These are phyloP conservation scores for Daldinia sp. DNA, from an alignment of 2,329 filamentous ascomycete species.

Conservation along the genomic window DNA sequence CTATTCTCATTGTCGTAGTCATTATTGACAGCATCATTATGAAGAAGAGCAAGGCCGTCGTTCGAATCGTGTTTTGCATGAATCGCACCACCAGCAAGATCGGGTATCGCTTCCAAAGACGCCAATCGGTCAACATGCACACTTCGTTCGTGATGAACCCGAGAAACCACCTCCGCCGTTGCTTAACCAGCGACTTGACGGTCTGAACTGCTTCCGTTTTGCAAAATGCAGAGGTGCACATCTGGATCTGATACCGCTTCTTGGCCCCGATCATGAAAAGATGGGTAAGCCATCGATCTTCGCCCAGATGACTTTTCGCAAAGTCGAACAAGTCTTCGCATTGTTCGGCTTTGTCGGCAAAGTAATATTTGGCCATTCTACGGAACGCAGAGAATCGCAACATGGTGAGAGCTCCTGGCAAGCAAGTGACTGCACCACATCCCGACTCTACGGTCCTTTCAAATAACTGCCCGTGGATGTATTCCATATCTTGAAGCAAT, in stretches of 20 bases:
- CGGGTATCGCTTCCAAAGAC: slow-evolving; percentile 91
- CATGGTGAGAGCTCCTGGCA: slow-evolving; percentile 95
- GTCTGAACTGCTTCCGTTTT: slow-evolving; percentile 97
- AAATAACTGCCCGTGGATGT: slow-evolving; percentile 95
- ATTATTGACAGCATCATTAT: slow-evolving; percentile 88
- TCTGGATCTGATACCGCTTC: slow-evolving; percentile 93
- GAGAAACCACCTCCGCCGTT: slow-evolving; percentile 94
- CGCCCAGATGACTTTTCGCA: slow-evolving; percentile 92
- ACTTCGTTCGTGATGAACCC: slow-evolving; percentile 98
- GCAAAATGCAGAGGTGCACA: slow-evolving; percentile 97
- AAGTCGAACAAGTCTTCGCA: slow-evolving; percentile 97
- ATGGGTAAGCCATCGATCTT: slow-evolving; percentile 97
- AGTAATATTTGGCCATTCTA: slow-evolving; percentile 98
- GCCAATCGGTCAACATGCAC: slow-evolving; percentile 95
- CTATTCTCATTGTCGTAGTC: slow-evolving; percentile 80
- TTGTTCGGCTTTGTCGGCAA: slow-evolving; percentile 94
- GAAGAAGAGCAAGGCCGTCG: slow-evolving; percentile 92
- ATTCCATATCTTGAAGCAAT: slow-evolving; percentile 96
- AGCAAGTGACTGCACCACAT: slow-evolving; percentile 91
- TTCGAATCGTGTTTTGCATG: slow-evolving; percentile 95
- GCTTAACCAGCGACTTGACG: slow-evolving; percentile 85
- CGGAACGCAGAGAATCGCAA: slow-evolving; percentile 95
- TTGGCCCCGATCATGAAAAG: slow-evolving; percentile 98
- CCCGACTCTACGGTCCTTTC: slow-evolving; percentile 95
- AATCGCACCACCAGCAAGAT: slow-evolving; percentile 86